Percentiles rank a stretch among this genome's conserved stretches.
These are phyloP conservation scores for Coemansia sp. DNA, from an alignment of 192 early-diverging fungal genomes.

Conservation along the genomic window DNA sequence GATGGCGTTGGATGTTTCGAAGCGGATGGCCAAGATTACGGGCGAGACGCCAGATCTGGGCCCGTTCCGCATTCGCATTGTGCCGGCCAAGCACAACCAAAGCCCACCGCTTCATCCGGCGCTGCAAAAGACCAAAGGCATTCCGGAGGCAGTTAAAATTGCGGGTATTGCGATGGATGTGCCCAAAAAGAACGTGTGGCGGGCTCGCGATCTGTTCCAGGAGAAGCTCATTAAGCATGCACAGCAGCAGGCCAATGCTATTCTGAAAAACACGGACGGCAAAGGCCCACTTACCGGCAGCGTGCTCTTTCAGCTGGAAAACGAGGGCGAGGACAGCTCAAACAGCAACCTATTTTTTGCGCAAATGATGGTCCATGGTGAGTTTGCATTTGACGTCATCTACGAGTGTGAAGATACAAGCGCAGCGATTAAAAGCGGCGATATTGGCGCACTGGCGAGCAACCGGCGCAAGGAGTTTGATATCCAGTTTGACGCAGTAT, in stretches of 20 bases:
- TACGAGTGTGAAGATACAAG: constrained; percentile 29
- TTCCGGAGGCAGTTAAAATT: constrained; percentile 7
- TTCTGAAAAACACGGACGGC: constrained; percentile 11
- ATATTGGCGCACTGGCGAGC: constrained; percentile 18
- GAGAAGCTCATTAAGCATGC: constrained; percentile 17
- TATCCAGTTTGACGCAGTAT: constrained; percentile 69
- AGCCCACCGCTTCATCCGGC: constrained; percentile 14
- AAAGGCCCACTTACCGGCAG: constrained; percentile 58
- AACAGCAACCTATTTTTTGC: constrained; percentile 32
- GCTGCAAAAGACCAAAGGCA: constrained; percentile 9
- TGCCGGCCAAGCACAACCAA: constrained; percentile 26
- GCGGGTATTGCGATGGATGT: constrained; percentile 22
- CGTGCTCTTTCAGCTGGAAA: constrained; percentile 57
- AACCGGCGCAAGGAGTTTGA: constrained; percentile 59
- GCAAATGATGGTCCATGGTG: constrained; percentile 37
- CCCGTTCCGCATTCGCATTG: constrained; percentile 58
- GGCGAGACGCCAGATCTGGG: constrained; percentile 71
- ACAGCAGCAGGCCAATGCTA: constrained; percentile 6
- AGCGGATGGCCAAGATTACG: constrained; percentile 43
- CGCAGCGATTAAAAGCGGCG: constrained; percentile 17
- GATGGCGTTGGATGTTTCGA: constrained; percentile 47
- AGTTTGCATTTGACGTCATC: constrained; percentile 45
- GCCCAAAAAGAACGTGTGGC: constrained; percentile 35
- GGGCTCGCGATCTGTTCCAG: constrained; percentile 28
- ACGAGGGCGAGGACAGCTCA: constrained; percentile 17